Evolutionary conservation across 2,329 filamentous ascomycete species (phyloP).

Genomic region (Scortechinia acanthostroma): DNA sequence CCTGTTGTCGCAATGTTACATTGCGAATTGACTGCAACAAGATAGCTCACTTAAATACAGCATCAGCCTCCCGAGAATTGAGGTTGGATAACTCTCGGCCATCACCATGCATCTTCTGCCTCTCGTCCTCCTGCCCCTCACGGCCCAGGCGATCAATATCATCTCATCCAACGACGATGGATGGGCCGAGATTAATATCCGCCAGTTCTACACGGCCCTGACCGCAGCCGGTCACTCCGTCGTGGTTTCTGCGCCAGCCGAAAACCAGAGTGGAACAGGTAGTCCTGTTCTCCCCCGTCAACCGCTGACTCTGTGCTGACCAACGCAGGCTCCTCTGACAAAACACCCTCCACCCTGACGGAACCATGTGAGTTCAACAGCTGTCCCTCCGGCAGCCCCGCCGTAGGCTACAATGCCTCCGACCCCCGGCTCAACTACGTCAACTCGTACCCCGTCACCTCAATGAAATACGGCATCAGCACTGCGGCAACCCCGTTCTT

Average conservation of each 20-base stretch:
- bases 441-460: constrained; percentile 62
- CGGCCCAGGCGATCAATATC: constrained; percentile 34
- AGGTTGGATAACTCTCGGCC: too few species aligned
- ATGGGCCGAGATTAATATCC: constrained; percentile 65
- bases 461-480: constrained; percentile 55
- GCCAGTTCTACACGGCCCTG: constrained; percentile 49
- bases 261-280: constrained; percentile 59
- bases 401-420: constrained; percentile 46
- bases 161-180: constrained; percentile 67
- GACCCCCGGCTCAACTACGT: constrained; percentile 62
- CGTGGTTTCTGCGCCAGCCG: constrained; percentile 58
- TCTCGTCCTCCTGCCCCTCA: constrained; percentile 10
- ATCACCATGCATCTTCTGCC: not conserved
- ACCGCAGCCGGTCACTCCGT: constrained; percentile 47
- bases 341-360: constrained; percentile 34
- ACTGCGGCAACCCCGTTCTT: constrained; percentile 42
- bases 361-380: constrained; percentile 51
- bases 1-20: too few species aligned
- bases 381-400: constrained; percentile 46
- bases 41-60: too few species aligned
- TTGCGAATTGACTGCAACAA: too few species aligned
- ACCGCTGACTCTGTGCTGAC: constrained; percentile 3
- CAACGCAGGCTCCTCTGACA: constrained; percentile 40
- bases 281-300: constrained; percentile 6
- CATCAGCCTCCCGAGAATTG: too few species aligned